Base-by-base conservation (phyloP, 2,329 filamentous ascomycete genomes). In the Fusarium xylarioides region DNA sequence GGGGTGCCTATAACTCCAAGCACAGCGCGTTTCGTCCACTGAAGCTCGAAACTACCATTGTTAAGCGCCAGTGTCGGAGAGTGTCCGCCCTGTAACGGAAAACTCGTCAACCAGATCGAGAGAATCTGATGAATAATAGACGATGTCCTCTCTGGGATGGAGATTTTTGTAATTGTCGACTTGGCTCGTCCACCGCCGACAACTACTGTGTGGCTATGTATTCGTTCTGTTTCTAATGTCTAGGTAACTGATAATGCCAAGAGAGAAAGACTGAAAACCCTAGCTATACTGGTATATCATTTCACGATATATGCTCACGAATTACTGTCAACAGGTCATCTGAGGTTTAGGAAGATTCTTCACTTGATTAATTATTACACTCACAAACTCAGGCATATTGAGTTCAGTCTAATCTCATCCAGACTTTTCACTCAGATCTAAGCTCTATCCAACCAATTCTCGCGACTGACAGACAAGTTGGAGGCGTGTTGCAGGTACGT, bases 21-120 rank as follows among this genome's bases (percentile, higher is more conserved):
- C 75, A 74, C 49, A 66, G 62, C 46, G 57, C 63, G 76, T 77
- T 77, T 77, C 75, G 75, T 58, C 63, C 70, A 59, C 71, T 71
- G 34, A 56, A 67, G 65, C 55, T 63, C 68, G 74, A 74, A 74
- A 74, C 72, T 61, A 35, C 63, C 57, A 68, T 43, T 30, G 54
- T 69, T 52, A 63, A 74, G 60, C 57, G 40, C 56, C 54, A 72
- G 71, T 72, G 60, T 74, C 64, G 55, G 64, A 69, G 68, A 52
- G 30, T 67, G 47, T 37, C 57, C 50, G 63, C 62, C 35, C 34
- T 71, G 70, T 52, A 57, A 73, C 70, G 59, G 21, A 49, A 40
- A 50, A 53, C 38, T 58, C 54, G 19, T 54, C 57, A 15, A 55
- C 47, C 16, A 26, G 37, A 42, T 49, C 23, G 32, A 50, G 28